A percentile compares a stretch with the other conserved stretches of the same genome.
Conservation (phyloP, 176 grass and related monocot genomes). For the Musa itinerans region DNA sequence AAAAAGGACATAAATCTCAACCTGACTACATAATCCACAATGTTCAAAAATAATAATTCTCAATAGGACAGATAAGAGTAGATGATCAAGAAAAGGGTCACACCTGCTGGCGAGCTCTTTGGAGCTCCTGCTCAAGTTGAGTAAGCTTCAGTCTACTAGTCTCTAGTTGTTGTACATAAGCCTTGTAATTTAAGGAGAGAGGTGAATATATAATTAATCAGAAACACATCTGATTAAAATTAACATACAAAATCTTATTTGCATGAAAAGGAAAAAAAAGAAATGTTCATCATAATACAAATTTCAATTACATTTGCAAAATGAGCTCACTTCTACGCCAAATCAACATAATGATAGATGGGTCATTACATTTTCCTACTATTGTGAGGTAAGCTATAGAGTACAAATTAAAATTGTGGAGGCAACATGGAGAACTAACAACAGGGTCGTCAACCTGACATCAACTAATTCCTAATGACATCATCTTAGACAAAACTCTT, state of each 20-base stretch:
- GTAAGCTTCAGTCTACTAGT: slow-evolving; percentile 92
- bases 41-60: slow-evolving; percentile 18
- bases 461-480: neutral
- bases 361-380: too few species aligned
- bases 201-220: neutral
- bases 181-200: slow-evolving; percentile 31
- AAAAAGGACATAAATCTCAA: slow-evolving; percentile 20
- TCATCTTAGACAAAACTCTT: neutral
- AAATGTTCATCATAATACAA: neutral
- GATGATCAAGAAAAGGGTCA: neutral
- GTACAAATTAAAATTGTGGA: too few species aligned
- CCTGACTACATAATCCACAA: neutral
- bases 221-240: neutral
- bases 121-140: slow-evolving; percentile 89
- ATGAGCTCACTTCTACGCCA: neutral
- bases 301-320: slow-evolving; percentile 2
- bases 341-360: neutral
- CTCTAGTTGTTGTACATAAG: slow-evolving; percentile 93
- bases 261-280: neutral
- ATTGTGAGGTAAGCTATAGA: too few species aligned
- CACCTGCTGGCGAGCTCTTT: slow-evolving; percentile 73
- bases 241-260: neutral
- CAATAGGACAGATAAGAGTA: neutral
- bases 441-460: too few species aligned
- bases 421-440: neutral